These are phyloP conservation scores for Suhomyces pyralidae DNA, from an alignment of 805 yeast genomes.

Conservation along the genomic window DNA sequence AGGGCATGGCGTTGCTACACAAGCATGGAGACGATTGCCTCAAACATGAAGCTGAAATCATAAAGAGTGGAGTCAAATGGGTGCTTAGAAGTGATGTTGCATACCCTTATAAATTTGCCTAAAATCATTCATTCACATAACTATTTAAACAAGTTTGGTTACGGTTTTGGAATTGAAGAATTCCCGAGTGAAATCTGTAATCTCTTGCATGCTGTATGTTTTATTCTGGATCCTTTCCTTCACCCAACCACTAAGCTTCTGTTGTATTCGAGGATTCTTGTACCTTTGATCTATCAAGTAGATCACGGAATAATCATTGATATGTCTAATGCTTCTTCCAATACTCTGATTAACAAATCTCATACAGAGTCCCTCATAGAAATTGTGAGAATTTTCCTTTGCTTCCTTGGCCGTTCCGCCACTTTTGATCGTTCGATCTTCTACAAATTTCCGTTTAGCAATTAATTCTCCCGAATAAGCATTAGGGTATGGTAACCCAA, in stretches of 20 bases:
- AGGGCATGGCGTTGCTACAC: constrained; percentile 59
- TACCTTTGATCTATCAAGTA: constrained; percentile 70
- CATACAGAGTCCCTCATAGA: constrained; percentile 84
- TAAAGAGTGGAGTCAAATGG: constrained; percentile 56
- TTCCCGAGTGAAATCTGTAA: constrained; percentile 23
- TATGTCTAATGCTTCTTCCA: constrained; percentile 87
- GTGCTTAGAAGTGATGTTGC: constrained; percentile 59
- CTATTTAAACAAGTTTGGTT: constrained; percentile 1
- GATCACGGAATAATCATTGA: constrained; percentile 74
- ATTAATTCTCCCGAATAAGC: constrained; percentile 75
- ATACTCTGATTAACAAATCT: constrained; percentile 88
- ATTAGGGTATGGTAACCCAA: constrained; percentile 90
- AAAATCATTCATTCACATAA: not conserved
- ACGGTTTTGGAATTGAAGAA: constrained; percentile 22
- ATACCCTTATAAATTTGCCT: constrained; percentile 6
- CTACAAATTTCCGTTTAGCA: constrained; percentile 66
- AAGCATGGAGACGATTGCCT: constrained; percentile 67
- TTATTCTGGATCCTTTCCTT: constrained; percentile 17
- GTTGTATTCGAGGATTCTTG: constrained; percentile 40
- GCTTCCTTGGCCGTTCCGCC: constrained; percentile 53
- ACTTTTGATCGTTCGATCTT: constrained; percentile 41
- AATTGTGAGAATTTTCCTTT: constrained; percentile 46
- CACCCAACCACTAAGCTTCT: constrained; percentile 76
- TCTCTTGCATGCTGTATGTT: constrained; percentile 7
- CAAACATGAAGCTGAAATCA: constrained; percentile 55